Evolutionary conservation across 208 protist species (phyloP).

Genomic region (Trypanosoma avium): DNA sequence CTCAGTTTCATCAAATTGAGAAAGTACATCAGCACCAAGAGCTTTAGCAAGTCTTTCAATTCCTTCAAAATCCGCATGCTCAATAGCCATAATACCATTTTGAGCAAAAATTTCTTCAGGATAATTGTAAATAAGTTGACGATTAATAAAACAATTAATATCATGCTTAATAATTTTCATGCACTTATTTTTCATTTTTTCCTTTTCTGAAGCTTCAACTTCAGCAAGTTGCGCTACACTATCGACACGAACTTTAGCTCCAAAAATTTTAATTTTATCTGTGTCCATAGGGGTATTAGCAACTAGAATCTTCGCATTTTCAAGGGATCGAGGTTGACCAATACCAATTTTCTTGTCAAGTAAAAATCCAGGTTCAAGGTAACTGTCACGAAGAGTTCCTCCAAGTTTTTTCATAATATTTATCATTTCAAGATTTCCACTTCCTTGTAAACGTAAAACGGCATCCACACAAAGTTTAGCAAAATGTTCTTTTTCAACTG

Average conservation of each 20-base stretch:
- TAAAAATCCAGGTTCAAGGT: slow-evolving; percentile 99
- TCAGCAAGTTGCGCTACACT: slow-evolving; percentile 95
- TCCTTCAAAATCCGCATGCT: slow-evolving; percentile 99
- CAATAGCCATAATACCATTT: slow-evolving; percentile 97
- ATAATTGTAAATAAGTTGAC: slow-evolving; percentile 99
- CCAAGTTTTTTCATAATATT: slow-evolving; percentile 99
- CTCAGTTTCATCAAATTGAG: slow-evolving; percentile 98
- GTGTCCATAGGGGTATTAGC: slow-evolving; percentile 99
- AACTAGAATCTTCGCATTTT: slow-evolving; percentile 99
- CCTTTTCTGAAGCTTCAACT: slow-evolving; percentile 99
- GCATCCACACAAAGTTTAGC: slow-evolving; percentile 98
- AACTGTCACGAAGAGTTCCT: slow-evolving; percentile 97
- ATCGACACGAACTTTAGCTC: slow-evolving; percentile 95
- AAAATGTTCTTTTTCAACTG: slow-evolving; percentile 97
- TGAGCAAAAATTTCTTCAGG: slow-evolving; percentile 99
- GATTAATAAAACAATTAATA: slow-evolving; percentile 99
- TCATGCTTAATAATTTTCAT: slow-evolving; percentile 97
- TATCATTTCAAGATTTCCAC: slow-evolving; percentile 97
- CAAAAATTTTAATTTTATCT: slow-evolving; percentile 99
- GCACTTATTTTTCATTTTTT: slow-evolving; percentile 94
- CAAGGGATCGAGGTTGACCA: slow-evolving; percentile 96
- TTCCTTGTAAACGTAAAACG: slow-evolving; percentile 95
- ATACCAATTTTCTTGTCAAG: slow-evolving; percentile 99
- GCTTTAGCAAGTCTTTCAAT: slow-evolving; percentile 95
- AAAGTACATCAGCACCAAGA: slow-evolving; percentile 98